Conservation (phyloP, 1,284 basidiomycete species). For the Leccinum pachyderme region DNA sequence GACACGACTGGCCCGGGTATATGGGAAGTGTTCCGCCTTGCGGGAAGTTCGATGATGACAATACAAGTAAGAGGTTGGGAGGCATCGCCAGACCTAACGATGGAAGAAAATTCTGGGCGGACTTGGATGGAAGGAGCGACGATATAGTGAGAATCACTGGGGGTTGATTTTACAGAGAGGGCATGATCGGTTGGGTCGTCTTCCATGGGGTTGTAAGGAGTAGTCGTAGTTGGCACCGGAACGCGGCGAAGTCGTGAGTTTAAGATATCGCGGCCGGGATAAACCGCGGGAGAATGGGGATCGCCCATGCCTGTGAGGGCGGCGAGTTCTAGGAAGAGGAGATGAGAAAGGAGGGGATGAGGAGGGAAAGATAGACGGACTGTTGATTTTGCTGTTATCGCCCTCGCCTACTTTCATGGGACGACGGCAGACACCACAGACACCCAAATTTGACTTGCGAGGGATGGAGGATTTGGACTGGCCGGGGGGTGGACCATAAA, state of each 20-base stretch:
- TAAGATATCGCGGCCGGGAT: slow-evolving; percentile 66
- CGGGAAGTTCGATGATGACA: slow-evolving; percentile 85
- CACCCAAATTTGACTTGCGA: slow-evolving; percentile 80
- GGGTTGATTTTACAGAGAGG: slow-evolving; percentile 48
- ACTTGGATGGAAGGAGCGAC: slow-evolving; percentile 88
- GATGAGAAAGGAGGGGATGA: slow-evolving; percentile 5
- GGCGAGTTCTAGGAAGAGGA: slow-evolving; percentile 64
- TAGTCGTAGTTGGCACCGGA: slow-evolving; percentile 26
- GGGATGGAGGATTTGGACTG: slow-evolving; percentile 52
- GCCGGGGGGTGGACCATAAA: slow-evolving; percentile 86
- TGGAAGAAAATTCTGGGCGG: slow-evolving; percentile 81
- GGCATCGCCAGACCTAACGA: slow-evolving; percentile 70
- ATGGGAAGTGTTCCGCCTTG: slow-evolving; percentile 55
- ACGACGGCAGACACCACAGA: slow-evolving; percentile 93
- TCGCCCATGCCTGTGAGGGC: slow-evolving; percentile 86
- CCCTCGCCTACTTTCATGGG: slow-evolving; percentile 93
- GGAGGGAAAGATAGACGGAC: slow-evolving; percentile 48
- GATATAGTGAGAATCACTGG: slow-evolving; percentile 58
- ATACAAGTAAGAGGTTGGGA: slow-evolving; percentile 86
- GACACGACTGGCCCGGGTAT: slow-evolving; percentile 59
- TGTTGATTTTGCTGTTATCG: slow-evolving; percentile 79
- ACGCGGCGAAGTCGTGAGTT: slow-evolving; percentile 39
- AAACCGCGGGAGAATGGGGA: slow-evolving; percentile 50
- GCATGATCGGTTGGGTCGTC: slow-evolving; percentile 77
- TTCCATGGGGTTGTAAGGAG: slow-evolving; percentile 60